A percentile compares a stretch with the other conserved stretches of the same genome.
phyloP scores from a whole-genome alignment of 257 asterid genomes.

The Fraxinus quadrangulata region DNA sequence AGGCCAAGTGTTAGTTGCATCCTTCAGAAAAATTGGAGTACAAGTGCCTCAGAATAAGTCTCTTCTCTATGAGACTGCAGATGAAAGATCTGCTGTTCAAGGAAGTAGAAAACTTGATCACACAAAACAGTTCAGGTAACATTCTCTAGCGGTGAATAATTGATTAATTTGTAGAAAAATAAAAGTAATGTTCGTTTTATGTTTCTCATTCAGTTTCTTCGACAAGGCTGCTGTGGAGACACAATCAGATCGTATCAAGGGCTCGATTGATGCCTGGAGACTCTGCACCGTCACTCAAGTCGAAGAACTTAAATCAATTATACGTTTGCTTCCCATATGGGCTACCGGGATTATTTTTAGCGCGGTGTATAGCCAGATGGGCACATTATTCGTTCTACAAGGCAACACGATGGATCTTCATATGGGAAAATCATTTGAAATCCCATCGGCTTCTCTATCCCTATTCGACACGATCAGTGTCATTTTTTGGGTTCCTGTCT shows the following conservation, averaged over 20 bases:
- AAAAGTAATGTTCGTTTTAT: background rate
- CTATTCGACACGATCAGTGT: conserved; percentile 64
- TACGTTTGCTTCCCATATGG: conserved; percentile 58
- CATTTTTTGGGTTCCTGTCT: conserved; percentile 63
- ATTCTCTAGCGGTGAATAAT: background rate
- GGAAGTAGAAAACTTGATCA: conserved; percentile 71
- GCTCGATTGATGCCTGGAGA: conserved; percentile 43
- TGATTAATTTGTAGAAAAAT: background rate
- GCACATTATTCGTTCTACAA: conserved; percentile 65
- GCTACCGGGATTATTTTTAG: conserved; percentile 69
- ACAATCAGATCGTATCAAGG: conserved; percentile 43
- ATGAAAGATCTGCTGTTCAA: conserved; percentile 44
- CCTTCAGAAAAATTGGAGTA: conserved; percentile 41
- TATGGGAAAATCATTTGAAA: conserved; percentile 44
- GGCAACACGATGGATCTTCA: conserved; percentile 61
- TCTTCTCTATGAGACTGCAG: conserved; percentile 45
- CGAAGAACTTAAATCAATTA: conserved; percentile 61
- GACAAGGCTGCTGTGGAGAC: conserved; percentile 72
- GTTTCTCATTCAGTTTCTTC: conserved; percentile 46
- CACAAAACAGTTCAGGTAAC: conserved; percentile 54
- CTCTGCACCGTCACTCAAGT: conserved; percentile 72
- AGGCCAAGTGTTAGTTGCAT: conserved; percentile 56
- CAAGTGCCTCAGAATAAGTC: conserved; percentile 43
- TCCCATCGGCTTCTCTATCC: conserved; percentile 63
- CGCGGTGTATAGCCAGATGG: conserved; percentile 69